A percentile compares a stretch with the other conserved stretches of the same genome.
Evolutionary conservation across 2,329 filamentous ascomycete species (phyloP).

Genomic region (Colletotrichum magnum): DNA sequence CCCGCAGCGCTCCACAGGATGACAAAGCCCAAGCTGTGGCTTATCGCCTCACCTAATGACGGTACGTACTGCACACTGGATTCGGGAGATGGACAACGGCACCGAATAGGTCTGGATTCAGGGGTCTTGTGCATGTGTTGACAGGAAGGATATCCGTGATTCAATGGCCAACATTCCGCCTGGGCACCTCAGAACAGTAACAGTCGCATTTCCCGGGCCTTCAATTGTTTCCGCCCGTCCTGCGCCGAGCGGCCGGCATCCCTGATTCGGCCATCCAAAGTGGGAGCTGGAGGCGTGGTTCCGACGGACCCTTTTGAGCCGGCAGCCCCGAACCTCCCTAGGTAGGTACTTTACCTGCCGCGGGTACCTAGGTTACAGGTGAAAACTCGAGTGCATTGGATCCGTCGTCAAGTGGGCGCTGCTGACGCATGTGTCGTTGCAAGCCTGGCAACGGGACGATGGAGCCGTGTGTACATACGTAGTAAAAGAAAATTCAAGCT

Average conservation of each 20-base stretch:
- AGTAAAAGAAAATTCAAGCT: not conserved
- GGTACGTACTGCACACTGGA: not conserved
- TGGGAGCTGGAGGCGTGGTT: not conserved
- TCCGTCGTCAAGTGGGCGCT: slow-evolving; percentile 18
- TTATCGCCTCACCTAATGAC: not conserved
- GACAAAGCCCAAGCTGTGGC: not conserved
- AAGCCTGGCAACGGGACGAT: not conserved
- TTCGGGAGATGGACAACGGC: too few species aligned
- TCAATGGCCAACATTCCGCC: not conserved
- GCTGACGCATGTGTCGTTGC: slow-evolving; percentile 15
- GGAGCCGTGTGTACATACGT: not conserved
- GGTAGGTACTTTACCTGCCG: not conserved
- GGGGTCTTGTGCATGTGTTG: not conserved
- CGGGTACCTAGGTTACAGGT: not conserved
- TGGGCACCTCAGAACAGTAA: not conserved
- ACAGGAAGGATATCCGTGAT: slow-evolving; percentile 3
- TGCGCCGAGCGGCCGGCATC: not conserved
- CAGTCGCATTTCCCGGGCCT: not conserved
- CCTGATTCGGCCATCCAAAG: too few species aligned
- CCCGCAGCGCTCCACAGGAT: not conserved
- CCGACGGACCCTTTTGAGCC: not conserved
- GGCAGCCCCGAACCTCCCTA: not conserved
- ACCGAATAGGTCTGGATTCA: too few species aligned
- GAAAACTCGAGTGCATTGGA: slow-evolving; percentile 8
- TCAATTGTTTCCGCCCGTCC: not conserved